phyloP scores from a whole-genome alignment of 179 eudicot genomes.

The Actinidia chinensis region DNA sequence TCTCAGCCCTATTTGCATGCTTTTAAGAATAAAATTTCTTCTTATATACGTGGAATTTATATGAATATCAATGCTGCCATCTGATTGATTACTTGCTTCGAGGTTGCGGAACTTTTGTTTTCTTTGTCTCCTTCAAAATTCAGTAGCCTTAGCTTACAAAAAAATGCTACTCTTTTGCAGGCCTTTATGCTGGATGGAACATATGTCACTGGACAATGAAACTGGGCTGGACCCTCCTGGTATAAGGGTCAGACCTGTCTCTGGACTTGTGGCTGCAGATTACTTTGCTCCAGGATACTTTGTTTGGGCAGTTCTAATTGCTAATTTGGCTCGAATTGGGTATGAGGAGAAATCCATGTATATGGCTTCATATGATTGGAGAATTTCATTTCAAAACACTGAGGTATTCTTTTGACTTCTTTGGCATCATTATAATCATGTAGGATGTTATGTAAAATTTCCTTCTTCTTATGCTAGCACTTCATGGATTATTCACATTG shows the following conservation, averaged over 20 bases:
- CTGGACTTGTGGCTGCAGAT: slow-evolving; percentile 98
- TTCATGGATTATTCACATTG: not conserved
- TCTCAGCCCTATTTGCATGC: not conserved
- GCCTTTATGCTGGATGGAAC: slow-evolving; percentile 97
- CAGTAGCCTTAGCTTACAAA: not conserved
- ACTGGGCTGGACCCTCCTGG: slow-evolving; percentile 85
- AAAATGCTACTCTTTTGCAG: slow-evolving; percentile 33
- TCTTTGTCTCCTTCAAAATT: not conserved
- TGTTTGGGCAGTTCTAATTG: slow-evolving; percentile 95
- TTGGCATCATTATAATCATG: not conserved
- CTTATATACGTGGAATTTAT: not conserved
- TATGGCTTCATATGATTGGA: slow-evolving; percentile 99
- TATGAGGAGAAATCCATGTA: slow-evolving; percentile 97
- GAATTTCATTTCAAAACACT: slow-evolving; percentile 90
- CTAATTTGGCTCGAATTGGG: slow-evolving; percentile 91
- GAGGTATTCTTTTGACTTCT: slow-evolving; percentile 50
- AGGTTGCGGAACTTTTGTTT: not conserved
- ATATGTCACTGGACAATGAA: slow-evolving; percentile 94
- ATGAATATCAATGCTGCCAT: not conserved
- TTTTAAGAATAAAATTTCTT: not conserved
- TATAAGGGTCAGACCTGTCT: slow-evolving; percentile 83
- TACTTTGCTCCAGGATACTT: slow-evolving; percentile 94
- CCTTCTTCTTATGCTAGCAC: not conserved
- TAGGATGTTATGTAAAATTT: slow-evolving; percentile 10
- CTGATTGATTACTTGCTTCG: not conserved